Percentiles rank a stretch among this genome's conserved stretches.
These are phyloP conservation scores for Pholiota microspora DNA, from an alignment of 768 basidiomycete species.

Conservation along the genomic window DNA sequence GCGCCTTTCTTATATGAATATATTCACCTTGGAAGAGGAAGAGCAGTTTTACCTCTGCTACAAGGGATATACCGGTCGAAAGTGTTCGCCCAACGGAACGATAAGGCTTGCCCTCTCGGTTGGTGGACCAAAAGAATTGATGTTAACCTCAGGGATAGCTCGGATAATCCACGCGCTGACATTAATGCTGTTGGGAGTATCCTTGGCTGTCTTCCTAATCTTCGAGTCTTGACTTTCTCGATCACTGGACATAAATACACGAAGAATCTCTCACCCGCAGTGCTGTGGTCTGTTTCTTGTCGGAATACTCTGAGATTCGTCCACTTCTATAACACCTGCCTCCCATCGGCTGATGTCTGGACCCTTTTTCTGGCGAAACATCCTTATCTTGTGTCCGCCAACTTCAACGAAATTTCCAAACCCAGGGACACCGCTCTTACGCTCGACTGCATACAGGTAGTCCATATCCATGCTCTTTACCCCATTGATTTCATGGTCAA, in stretches of 20 bases:
- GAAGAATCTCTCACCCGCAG: not conserved
- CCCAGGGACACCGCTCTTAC: not conserved
- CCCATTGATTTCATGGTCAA: not conserved
- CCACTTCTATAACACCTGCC: constrained; percentile 11
- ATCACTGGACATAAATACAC: constrained; percentile 7
- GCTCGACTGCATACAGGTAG: constrained; percentile 8
- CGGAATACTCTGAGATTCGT: constrained; percentile 13
- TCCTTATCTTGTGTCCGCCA: constrained; percentile 12
- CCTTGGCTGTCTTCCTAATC: constrained; percentile 16
- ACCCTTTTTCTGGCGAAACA: constrained; percentile 14
- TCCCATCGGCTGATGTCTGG: constrained; percentile 9
- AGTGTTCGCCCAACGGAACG: not conserved
- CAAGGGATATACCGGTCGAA: constrained; percentile 4
- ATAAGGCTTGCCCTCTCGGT: constrained; percentile 4
- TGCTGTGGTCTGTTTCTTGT: constrained; percentile 9
- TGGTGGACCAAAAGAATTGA: constrained; percentile 26
- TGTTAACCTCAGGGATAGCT: constrained; percentile 14
- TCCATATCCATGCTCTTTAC: constrained; percentile 4
- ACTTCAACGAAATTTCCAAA: not conserved
- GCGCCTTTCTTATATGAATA: constrained; percentile 21
- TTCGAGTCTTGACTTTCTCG: constrained; percentile 20
- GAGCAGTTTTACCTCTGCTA: constrained; percentile 10
- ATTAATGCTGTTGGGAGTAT: constrained; percentile 12
- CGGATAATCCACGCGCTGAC: not conserved
- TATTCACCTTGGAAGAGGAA: constrained; percentile 15